phyloP scores from a whole-genome alignment of 306 rosid genomes.

The Vicia faba region DNA sequence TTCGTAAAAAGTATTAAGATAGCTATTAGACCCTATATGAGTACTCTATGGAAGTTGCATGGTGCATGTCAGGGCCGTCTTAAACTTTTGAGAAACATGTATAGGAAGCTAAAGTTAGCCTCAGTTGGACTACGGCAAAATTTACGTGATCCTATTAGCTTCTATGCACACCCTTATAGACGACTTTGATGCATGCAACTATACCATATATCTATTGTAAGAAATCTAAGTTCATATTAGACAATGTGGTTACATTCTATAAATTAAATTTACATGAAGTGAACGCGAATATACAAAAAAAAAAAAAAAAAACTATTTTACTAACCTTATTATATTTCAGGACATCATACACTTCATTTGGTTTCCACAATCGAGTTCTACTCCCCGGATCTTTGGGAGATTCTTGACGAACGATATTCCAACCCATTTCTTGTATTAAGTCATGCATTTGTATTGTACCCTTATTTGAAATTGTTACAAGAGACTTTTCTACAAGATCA shows the following conservation, averaged over 20 bases:
- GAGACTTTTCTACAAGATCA: conserved; percentile 28
- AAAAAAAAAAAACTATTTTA: not conserved
- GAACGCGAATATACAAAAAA: not conserved
- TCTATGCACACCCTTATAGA: no score
- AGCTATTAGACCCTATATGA: not conserved
- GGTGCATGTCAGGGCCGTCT: no score
- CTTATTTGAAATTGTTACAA: conserved; percentile 7
- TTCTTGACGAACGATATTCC: conserved; percentile 36
- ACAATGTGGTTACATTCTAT: not conserved
- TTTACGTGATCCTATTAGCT: no score
- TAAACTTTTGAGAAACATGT: no score
- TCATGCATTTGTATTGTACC: conserved; percentile 36
- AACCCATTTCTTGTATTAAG: conserved; percentile 37
- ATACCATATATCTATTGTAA: no score
- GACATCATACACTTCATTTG: conserved; percentile 9
- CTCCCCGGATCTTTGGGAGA: conserved; percentile 27
- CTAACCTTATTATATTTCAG: conserved; percentile 20
- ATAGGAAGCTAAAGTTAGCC: no score
- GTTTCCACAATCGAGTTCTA: conserved; percentile 37
- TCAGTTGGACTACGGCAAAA: no score
- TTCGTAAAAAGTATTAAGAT: not conserved
- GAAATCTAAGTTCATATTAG: not conserved
- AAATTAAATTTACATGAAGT: not conserved
- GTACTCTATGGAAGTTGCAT: no score
- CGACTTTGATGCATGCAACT: no score